Base-by-base conservation (phyloP, 2,329 filamentous ascomycete species). In the Mariannaea sp. region DNA sequence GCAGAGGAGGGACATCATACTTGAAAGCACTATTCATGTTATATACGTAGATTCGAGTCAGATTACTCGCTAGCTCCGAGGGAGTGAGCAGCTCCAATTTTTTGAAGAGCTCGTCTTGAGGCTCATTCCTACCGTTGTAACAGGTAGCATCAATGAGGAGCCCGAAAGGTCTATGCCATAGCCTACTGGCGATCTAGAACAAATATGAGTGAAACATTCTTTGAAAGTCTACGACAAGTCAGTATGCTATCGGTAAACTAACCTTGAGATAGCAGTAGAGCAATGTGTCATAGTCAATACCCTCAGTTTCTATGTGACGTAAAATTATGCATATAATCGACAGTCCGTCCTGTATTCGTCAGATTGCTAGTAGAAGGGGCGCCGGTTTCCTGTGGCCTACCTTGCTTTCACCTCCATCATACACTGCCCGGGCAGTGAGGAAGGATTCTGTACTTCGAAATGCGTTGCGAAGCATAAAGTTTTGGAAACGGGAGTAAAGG, bases 11-110 rank as follows among this genome's bases (percentile, higher is more conserved):
- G 17, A 13, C 6, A 27, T 49, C 74, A 57, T 71, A 82, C 80
- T 82, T 80, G 68, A 86, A 88, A 9, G 84, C 80, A 64, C 82
- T 87, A 62, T 89, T 89, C 85, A 88, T 88, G 65, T 89, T 89
- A 70, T 89, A 88, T 13, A 89, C 77, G 59, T 88, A 89, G 33
- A 87, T 77, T 30, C 84, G 77, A 1, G 80, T 76, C 4, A 88
- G 72, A 54, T 85, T 82, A 45, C 76, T 77, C 2, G 80, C 77
- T 38, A 88, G 68, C 61, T 89, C 86, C 0, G 77, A 76, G 0
- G 86, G 85, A 3, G 82, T 84, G 3, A 89, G 75, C 9, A 81
- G 71, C 63, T 88, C 84, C 7, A 87, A 71, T 61, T 81, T 86
- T 47, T 81, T 81, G 63, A 88, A 85, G 2, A 88, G 71, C 14